Evolutionary conservation across 805 yeast species (phyloP).

Genomic region (Monosporozyma servazzii): DNA sequence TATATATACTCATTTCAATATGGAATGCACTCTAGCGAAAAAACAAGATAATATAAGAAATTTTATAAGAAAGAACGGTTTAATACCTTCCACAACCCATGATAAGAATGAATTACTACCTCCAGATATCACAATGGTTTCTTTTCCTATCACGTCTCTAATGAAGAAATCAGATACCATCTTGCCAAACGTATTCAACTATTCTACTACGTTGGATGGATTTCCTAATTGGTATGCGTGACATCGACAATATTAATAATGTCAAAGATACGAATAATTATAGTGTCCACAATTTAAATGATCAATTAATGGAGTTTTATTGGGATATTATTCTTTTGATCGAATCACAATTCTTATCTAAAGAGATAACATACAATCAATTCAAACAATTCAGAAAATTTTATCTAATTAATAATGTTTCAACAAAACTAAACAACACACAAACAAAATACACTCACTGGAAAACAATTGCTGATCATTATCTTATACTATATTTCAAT

Average conservation of each 20-base stretch:
- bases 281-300: too few relatives aligned
- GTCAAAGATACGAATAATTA: slow-evolving; percentile 1
- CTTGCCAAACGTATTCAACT: slow-evolving; percentile 8
- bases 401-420: slow-evolving; percentile 1
- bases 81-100: neutral
- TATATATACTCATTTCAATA: neutral
- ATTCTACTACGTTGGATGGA: slow-evolving; percentile 16
- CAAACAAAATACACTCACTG: slow-evolving; percentile 7
- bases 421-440: neutral
- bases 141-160: slow-evolving; percentile 17
- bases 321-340: slow-evolving; percentile 27
- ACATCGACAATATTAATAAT: slow-evolving; percentile 13
- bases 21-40: neutral
- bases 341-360: slow-evolving; percentile 20
- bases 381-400: slow-evolving; percentile 4
- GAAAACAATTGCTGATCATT: slow-evolving; percentile 20
- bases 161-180: slow-evolving; percentile 10
- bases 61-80: neutral
- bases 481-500: slow-evolving; percentile 9
- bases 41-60: neutral
- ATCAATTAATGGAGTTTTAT: slow-evolving; percentile 18
- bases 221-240: slow-evolving; percentile 29
- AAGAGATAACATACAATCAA: neutral
- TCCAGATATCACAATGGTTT: slow-evolving; percentile 6
- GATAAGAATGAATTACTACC: neutral